Evolutionary conservation across 805 yeast genomes (phyloP), one percentile per base, ranked within the genome.

Genomic region (Diddensiella santjacobensis): DNA sequence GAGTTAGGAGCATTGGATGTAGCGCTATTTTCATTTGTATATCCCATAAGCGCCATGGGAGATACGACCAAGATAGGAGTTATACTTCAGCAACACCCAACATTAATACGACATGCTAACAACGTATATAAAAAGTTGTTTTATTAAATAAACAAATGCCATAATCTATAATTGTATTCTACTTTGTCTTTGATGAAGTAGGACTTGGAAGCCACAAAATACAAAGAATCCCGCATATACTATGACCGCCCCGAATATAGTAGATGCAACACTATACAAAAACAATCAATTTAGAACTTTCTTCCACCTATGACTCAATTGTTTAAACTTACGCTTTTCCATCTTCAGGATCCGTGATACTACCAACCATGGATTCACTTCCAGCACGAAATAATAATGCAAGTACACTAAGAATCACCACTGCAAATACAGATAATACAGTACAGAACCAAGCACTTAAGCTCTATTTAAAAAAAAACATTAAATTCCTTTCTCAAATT

Each of bases 381-480:
- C 81, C 86, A 30, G 71, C 72, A 58, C 84, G 74, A 72, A 93
- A 91, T 54, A 91, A 74, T 57, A 80, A 79, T 17, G 95, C 99
- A 58, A 91, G 79, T 48, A 87, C 85, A 8, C 95, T 77, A 42
- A 91, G 77, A 49, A 91, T 93, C 40, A 88, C 84, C 29, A 91
- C 81, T 50, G 95, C 99, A 66, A 91, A 91, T 13, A 93, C 89
- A 43, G 97, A 89, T 40, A 93, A 74, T 37, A 91, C 77, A 40
- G 98, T 91, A 66, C 99, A 91, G 67, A 87, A 88, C 87, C 96
- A 91, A 20, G 99, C 98, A 62, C 87, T 83, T 22, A 81, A 86
- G 42, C 93, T 72, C 85, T 81, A 48, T 22, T 39, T 17, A 20
- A 20, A 17, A 10, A 41, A 38, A 10, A 40, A 13, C 42, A 11